Conservation (phyloP, 257 asterid species). For the Solanum chaucha region DNA sequence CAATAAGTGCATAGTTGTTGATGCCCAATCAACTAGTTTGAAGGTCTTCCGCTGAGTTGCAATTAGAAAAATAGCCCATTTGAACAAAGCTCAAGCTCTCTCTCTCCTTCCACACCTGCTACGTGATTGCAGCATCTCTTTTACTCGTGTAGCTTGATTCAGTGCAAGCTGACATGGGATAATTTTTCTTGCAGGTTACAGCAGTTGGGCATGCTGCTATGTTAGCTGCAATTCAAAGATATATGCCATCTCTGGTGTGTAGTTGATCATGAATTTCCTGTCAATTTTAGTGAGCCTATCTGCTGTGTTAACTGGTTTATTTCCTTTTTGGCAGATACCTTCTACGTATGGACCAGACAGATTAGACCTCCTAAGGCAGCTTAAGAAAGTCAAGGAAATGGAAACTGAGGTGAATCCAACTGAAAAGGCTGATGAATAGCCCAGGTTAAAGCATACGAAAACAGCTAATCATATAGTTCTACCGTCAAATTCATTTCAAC, state of each 20-base stretch:
- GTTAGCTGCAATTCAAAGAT: conserved; percentile 93
- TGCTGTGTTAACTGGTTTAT: conserved; percentile 5
- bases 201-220: conserved; percentile 99
- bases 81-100: not conserved
- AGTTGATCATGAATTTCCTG: not conserved
- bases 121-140: not conserved
- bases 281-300: not conserved
- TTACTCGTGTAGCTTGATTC: conserved; percentile 4
- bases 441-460: conserved; percentile 7
- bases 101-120: not conserved
- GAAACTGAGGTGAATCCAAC: conserved; percentile 43
- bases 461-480: not conserved
- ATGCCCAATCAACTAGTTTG: not conserved
- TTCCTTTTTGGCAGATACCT: conserved; percentile 60
- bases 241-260: conserved; percentile 76
- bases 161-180: conserved; percentile 12
- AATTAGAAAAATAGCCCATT: not conserved
- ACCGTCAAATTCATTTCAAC: not conserved
- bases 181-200: conserved; percentile 56
- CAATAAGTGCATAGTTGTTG: not conserved
- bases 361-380: conserved; percentile 84
- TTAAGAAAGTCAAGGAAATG: conserved; percentile 87
- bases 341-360: conserved; percentile 94
- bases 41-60: not conserved
- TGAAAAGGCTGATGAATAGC: conserved; percentile 40